Percentiles rank a stretch among this genome's conserved stretches.
Evolutionary conservation across 164 flowering plant species (phyloP).

Genomic region (Protea cynaroides): DNA sequence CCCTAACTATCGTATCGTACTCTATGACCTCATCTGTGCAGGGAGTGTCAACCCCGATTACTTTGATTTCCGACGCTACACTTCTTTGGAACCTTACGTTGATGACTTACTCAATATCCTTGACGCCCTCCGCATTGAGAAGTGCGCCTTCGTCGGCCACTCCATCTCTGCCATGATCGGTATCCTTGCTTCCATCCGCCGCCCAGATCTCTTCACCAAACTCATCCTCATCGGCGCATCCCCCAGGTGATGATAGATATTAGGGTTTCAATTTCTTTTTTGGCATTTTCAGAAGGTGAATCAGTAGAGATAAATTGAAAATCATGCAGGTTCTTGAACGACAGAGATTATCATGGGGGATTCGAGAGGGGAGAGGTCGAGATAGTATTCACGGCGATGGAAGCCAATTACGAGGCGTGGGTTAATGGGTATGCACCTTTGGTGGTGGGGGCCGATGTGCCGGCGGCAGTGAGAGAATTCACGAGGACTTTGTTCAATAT

Average conservation of each 20-base stretch:
- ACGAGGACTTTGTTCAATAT: constrained; percentile 93
- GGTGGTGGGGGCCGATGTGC: constrained; percentile 95
- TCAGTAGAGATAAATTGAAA: too few relatives aligned
- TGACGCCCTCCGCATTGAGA: constrained; percentile 46
- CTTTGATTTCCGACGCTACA: constrained; percentile 73
- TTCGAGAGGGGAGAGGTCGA: constrained; percentile 81
- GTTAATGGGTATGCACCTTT: constrained; percentile 85
- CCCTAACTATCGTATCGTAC: constrained; percentile 47
- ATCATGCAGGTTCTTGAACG: constrained; percentile 60
- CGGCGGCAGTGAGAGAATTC: constrained; percentile 84
- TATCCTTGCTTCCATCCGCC: constrained; percentile 74
- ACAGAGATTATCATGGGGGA: constrained; percentile 83
- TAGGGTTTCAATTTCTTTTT: too few relatives aligned
- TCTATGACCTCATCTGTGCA: constrained; percentile 88
- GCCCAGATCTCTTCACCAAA: constrained; percentile 79
- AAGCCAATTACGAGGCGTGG: constrained; percentile 85
- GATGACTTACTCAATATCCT: constrained; percentile 84
- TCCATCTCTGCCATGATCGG: constrained; percentile 96
- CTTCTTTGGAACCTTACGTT: constrained; percentile 69
- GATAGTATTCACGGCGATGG: constrained; percentile 71
- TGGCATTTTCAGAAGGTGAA: too few relatives aligned
- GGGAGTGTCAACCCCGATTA: constrained; percentile 91
- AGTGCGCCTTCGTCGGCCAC: constrained; percentile 84
- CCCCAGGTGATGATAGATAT: too few relatives aligned
- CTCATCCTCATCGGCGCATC: constrained; percentile 91